Conservation (phyloP, 2,329 filamentous ascomycete genomes). For the Sclerotinia spermophila region DNA sequence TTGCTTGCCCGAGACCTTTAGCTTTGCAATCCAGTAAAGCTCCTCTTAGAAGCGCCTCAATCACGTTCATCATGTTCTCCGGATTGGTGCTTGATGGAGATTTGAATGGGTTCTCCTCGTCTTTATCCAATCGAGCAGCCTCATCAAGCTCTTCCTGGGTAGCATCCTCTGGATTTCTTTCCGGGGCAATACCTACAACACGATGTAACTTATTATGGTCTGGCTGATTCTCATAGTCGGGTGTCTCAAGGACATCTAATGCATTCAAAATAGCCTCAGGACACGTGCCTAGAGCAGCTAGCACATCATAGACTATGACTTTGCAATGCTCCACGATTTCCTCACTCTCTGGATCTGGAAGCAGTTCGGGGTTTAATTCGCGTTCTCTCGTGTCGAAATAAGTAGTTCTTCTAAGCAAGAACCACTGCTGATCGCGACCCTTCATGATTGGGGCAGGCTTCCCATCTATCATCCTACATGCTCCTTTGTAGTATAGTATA, state of each 20-base stretch:
- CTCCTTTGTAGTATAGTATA: constrained; percentile 27
- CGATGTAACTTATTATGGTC: constrained; percentile 1
- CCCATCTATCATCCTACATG: constrained; percentile 14
- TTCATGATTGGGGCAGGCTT: neutral
- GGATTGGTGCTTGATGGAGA: neutral
- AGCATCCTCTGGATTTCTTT: neutral
- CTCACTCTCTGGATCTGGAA: constrained; percentile 22
- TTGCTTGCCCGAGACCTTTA: neutral
- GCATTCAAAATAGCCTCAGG: constrained; percentile 29
- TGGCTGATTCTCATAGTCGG: neutral
- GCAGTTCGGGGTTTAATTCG: constrained; percentile 15
- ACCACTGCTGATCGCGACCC: constrained; percentile 28
- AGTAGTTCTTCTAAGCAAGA: constrained; percentile 26
- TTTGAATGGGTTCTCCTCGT: neutral
- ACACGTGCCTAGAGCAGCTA: constrained; percentile 31
- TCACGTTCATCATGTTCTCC: neutral
- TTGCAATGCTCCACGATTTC: constrained; percentile 30
- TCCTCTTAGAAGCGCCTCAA: constrained; percentile 1
- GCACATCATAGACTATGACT: constrained; percentile 32
- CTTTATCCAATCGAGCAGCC: neutral
- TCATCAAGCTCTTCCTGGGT: neutral
- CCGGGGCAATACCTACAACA: neutral
- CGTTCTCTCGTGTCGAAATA: constrained; percentile 24
- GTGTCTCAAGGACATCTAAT: constrained; percentile 22
- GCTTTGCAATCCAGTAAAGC: neutral